Base-by-base conservation (phyloP, 106 monocot genomes). In the Apostasia ramifera region DNA sequence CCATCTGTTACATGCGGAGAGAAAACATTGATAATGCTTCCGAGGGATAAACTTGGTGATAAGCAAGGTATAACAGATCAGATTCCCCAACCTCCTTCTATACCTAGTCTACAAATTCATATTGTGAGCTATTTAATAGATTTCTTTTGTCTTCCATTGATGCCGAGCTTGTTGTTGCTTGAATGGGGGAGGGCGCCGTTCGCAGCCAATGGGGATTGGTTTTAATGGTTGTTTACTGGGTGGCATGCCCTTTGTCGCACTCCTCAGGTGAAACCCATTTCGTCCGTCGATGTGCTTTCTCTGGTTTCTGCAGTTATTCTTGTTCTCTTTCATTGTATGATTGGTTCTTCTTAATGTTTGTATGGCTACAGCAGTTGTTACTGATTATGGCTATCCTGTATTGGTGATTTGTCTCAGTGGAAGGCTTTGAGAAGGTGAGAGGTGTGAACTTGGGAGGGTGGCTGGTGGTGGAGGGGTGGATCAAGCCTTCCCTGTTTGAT, bases 381-480 rank as follows among this genome's bases (percentile, higher is more conserved):
- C 12, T 73, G 10, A 38, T 58, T 41, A 37, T 73, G 60, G 6
- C 9, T 64, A 44, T 64, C 43, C n/a, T 40, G n/a, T 62, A 54
- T 55, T 72, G 52, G 14, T 61, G 46, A 2, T 83, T 49, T 61
- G 15, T 54, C 37, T 63, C 64, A 88, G 87, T 77, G 51, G 43
- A 74, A 61, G 92, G 84, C 10, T 83, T 92, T 53, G 39, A 55
- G 1, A 92, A 92, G 70, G 88, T 92, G 10, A 88, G 76, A 67
- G 85, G 88, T 44, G 92, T 92, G 55, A 92, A 92, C 76, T 79
- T 92, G 75, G 88, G 92, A 11, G 88, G 88, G 49, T 92, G 92
- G 88, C 63, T 92, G 56, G 92, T 88, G 80, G 74, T 83, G 40
- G 88, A 92, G 63, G 82, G 88, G 43, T 92, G 88, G 88, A 92